phyloP scores from a whole-genome alignment of 2,329 filamentous ascomycete genomes.

The Trichoderma sp. region DNA sequence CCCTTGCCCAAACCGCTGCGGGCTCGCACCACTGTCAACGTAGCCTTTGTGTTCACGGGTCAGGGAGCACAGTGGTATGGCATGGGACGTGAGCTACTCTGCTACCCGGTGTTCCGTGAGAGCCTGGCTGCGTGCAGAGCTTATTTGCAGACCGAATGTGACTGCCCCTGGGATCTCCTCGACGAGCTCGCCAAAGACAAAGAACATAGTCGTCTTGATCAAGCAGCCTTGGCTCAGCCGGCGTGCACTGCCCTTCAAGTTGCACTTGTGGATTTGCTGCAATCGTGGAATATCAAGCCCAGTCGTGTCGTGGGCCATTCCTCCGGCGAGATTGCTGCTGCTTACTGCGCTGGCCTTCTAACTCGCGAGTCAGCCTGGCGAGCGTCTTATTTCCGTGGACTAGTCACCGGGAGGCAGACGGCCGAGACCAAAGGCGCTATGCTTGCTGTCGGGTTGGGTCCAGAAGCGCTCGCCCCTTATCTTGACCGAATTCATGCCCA shows the following conservation, averaged over 20 bases:
- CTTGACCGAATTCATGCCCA: not conserved
- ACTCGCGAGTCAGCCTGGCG: not conserved
- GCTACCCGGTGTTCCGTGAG: slow-evolving; percentile 3
- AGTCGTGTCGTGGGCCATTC: slow-evolving; percentile 13
- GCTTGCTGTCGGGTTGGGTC: slow-evolving; percentile 10
- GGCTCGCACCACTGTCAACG: not conserved
- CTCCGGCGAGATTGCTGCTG: slow-evolving; percentile 19
- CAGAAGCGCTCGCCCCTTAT: not conserved
- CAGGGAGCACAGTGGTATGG: slow-evolving; percentile 27
- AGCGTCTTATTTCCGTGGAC: slow-evolving; percentile 11
- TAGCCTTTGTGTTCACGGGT: slow-evolving; percentile 19
- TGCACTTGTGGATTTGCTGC: not conserved
- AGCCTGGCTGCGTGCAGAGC: not conserved
- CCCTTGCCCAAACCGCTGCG: not conserved
- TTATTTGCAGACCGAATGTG: not conserved
- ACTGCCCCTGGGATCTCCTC: not conserved
- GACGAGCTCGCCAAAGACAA: slow-evolving; percentile 3
- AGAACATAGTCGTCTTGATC: not conserved
- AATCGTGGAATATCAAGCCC: not conserved
- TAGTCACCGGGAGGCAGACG: slow-evolving; percentile 6
- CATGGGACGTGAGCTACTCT: slow-evolving; percentile 24
- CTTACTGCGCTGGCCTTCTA: slow-evolving; percentile 7
- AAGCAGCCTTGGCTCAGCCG: slow-evolving; percentile 6
- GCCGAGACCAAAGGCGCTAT: slow-evolving; percentile 12
- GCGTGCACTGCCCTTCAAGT: slow-evolving; percentile 14